Conservation (phyloP, 2,329 filamentous ascomycete genomes). For the Leptographium radiaticola region DNA sequence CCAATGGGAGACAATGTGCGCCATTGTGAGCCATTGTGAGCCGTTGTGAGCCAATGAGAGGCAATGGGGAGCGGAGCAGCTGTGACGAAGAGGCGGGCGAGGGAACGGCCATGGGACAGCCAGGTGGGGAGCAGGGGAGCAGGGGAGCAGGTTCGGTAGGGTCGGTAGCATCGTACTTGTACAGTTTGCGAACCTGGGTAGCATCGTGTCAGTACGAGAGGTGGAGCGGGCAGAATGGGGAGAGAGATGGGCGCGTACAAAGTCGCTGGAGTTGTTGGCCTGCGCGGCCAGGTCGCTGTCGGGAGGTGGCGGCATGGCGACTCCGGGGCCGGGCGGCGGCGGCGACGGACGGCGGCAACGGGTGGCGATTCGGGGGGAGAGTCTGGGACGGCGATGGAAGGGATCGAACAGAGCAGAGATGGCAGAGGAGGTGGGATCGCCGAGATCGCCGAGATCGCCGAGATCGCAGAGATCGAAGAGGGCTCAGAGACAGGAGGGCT, state of each 20-base stretch:
- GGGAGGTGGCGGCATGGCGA: constrained; percentile 15
- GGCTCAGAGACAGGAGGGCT: too few species aligned
- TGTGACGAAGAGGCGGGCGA: neutral
- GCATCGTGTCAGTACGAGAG: constrained; percentile 3
- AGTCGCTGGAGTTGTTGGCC: constrained; percentile 81
- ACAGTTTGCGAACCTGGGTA: constrained; percentile 82
- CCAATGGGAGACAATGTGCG: neutral
- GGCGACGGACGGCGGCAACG: neutral
- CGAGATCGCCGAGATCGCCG: too few species aligned
- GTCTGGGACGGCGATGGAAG: too few species aligned
- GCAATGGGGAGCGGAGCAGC: neutral
- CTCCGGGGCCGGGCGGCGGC: neutral
- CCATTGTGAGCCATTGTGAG: constrained; percentile 7
- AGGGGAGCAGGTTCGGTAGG: constrained; percentile 3
- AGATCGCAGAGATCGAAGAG: too few species aligned
- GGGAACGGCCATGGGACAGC: neutral
- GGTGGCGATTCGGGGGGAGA: too few species aligned
- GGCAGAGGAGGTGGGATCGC: too few species aligned
- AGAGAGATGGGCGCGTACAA: constrained; percentile 51
- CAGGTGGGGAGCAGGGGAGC: constrained; percentile 5
- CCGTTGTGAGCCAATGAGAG: neutral
- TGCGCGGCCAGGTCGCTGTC: constrained; percentile 24
- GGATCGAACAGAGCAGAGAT: too few species aligned
- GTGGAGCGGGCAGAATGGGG: neutral
- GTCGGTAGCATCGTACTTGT: constrained; percentile 54